phyloP scores from a whole-genome alignment of 208 protist genomes.

The Strigomonas culicis region DNA sequence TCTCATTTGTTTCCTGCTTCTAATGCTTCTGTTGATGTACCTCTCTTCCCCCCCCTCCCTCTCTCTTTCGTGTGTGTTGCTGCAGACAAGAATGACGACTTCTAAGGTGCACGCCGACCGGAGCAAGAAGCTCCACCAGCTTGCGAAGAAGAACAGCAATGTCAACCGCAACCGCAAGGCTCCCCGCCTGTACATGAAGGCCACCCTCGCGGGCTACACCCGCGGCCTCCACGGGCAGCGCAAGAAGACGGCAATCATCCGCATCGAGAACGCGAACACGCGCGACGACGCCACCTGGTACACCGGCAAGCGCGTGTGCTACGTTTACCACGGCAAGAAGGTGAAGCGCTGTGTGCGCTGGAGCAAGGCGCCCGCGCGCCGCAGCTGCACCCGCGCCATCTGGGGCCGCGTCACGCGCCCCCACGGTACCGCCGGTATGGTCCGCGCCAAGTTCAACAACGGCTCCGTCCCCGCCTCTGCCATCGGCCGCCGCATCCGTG shows the following conservation, averaged over 20 bases:
- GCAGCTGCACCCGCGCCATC: constrained; percentile 93
- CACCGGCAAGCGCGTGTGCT: constrained; percentile 98
- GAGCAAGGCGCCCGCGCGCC: constrained; percentile 85
- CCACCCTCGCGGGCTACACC: constrained; percentile 86
- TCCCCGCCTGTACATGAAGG: constrained; percentile 92
- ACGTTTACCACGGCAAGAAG: constrained; percentile 97
- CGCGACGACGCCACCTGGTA: constrained; percentile 97
- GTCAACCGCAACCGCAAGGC: constrained; percentile 85
- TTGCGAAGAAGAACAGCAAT: constrained; percentile 78
- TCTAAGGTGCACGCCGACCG: constrained; percentile 78
- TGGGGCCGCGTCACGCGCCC: constrained; percentile 97
- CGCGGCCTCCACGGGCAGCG: constrained; percentile 92
- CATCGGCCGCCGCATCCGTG: constrained; percentile 94
- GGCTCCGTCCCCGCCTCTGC: constrained; percentile 94
- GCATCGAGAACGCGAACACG: constrained; percentile 96
- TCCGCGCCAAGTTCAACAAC: constrained; percentile 97
- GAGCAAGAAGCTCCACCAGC: constrained; percentile 90
- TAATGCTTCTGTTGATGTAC: no score
- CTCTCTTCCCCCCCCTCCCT: neutral
- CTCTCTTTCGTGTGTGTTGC: constrained; percentile 6
- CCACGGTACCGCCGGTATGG: constrained; percentile 97
- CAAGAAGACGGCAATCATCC: constrained; percentile 93
- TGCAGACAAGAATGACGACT: constrained; percentile 35
- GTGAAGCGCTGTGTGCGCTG: constrained; percentile 90
- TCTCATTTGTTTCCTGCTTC: no score